Evolutionary conservation across 208 protist genomes (phyloP).

Genomic region (Endotrypanum monterogeii): DNA sequence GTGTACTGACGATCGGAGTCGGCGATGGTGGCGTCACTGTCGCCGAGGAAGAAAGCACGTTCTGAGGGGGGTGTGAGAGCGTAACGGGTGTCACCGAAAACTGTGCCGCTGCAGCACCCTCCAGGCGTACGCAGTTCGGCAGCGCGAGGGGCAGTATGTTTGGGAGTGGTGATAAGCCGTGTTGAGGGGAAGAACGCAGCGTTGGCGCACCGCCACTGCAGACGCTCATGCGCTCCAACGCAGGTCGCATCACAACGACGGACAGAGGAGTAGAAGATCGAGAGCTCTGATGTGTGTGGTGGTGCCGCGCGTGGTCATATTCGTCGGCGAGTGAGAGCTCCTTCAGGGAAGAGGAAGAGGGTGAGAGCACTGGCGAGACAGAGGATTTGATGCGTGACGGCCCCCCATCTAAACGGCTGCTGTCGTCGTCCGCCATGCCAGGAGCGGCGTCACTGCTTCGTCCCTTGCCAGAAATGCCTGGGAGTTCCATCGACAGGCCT

Average conservation of each 20-base stretch:
- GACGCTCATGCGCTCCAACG: constrained; percentile 10
- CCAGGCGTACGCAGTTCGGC: constrained; percentile 3
- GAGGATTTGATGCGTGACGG: background rate
- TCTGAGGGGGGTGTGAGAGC: constrained; percentile 7
- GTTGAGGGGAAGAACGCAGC: background rate
- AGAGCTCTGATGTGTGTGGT: background rate
- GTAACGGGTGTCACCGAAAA: background rate
- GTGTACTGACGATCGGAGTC: background rate
- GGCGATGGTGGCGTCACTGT: constrained; percentile 5
- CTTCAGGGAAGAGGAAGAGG: background rate
- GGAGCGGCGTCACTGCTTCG: background rate
- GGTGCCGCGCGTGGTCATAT: background rate
- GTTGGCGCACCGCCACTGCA: background rate
- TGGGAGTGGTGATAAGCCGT: background rate
- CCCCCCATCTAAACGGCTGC: background rate
- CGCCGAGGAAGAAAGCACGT: background rate
- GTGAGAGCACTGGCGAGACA: constrained; percentile 1
- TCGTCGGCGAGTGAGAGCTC: background rate
- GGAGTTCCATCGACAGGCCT: background rate
- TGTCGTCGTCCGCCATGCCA: background rate
- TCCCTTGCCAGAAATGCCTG: background rate
- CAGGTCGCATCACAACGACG: constrained; percentile 28
- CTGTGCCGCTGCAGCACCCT: background rate
- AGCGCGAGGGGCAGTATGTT: background rate
- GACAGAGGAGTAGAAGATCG: constrained; percentile 8